Percentiles rank a stretch among this genome's conserved stretches.
Evolutionary conservation across 2,329 filamentous ascomycete species (phyloP).

Genomic region (Epichloe brachyelytri): DNA sequence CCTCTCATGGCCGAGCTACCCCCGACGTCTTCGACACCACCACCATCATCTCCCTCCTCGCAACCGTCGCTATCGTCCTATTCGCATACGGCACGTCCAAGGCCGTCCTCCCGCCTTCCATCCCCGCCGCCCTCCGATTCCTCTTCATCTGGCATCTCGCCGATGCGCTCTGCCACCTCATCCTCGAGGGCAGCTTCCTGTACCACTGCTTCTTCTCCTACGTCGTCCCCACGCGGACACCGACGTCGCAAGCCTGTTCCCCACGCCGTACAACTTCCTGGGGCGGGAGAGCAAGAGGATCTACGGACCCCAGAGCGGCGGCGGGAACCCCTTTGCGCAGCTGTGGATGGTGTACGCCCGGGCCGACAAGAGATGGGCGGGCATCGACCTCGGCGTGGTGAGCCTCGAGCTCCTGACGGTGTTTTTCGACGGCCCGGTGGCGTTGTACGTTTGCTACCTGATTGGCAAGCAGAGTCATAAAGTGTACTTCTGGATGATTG

Average conservation of each 20-base stretch:
- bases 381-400: slow-evolving; percentile 48
- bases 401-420: slow-evolving; percentile 55
- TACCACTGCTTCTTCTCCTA: slow-evolving; percentile 82
- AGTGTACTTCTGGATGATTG: slow-evolving; percentile 48
- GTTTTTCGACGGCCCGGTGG: slow-evolving; percentile 46
- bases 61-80: slow-evolving; percentile 37
- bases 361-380: slow-evolving; percentile 51
- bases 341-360: slow-evolving; percentile 59
- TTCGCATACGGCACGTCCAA: slow-evolving; percentile 37
- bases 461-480: slow-evolving; percentile 41
- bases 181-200: slow-evolving; percentile 82
- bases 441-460: slow-evolving; percentile 46
- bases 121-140: slow-evolving; percentile 48
- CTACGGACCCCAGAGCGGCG: slow-evolving; percentile 45
- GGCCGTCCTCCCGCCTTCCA: slow-evolving; percentile 31
- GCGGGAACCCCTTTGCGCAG: slow-evolving; percentile 40
- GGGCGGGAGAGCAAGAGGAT: slow-evolving; percentile 31
- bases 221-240: slow-evolving; percentile 16
- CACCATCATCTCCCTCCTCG: slow-evolving; percentile 44
- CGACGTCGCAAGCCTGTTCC: slow-evolving; percentile 24
- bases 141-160: slow-evolving; percentile 94
- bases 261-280: slow-evolving; percentile 40
- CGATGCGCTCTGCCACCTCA: slow-evolving; percentile 81
- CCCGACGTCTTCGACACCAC: slow-evolving; percentile 46
- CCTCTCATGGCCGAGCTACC: slow-evolving; percentile 18